Base-by-base conservation (phyloP, 306 rosid species). In the Dryas drummondii region DNA sequence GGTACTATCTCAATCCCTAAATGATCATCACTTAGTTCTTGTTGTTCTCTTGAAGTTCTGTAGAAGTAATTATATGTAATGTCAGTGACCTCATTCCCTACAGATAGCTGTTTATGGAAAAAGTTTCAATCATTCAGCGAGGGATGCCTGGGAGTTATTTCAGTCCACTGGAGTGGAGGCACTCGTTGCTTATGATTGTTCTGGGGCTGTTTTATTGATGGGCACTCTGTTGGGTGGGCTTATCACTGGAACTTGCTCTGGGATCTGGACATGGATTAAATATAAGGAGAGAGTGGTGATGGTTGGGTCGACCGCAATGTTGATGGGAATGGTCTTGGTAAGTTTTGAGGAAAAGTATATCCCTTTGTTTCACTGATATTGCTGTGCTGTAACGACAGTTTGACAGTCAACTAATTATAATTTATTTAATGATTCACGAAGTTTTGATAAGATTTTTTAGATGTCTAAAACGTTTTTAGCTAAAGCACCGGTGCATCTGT, bases 111-210 rank as follows among this genome's bases (percentile, higher is more conserved):
- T 94, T 78, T 86, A 86, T 81, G 99, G 99, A 9, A 91, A 94
- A 87, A 84, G 90, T 81, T 94, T 94, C 80, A 94, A 94, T 81
- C 96, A 54, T 73, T 92, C 99, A 61, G 99, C 97, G 0, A 92
- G 97, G 89, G 99, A 94, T 85, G 99, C 99, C 1, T 94, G 99
- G 99, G 99, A 94, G 82, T 80, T 94, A 70, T 92, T 94, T 79
- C 97, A 94, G 84, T 94, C 97, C 81, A 94, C 97, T 11, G 99
- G 99, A 77, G 97, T 94, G 27, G 99, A 94, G 82, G 86, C 99
- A 19, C 91, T 94, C 55, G 74, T 94, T 71, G 99, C 97, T 41
- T 90, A 92, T 72, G 99, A 94, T 84, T 94, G 97, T 79, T 94
- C 99, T 4, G 99, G 99, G 45, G 97, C 97, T 26, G 93, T 94